Conservation (phyloP, 225 moss, liverwort and hornwort species). For the Polytrichum commune region DNA sequence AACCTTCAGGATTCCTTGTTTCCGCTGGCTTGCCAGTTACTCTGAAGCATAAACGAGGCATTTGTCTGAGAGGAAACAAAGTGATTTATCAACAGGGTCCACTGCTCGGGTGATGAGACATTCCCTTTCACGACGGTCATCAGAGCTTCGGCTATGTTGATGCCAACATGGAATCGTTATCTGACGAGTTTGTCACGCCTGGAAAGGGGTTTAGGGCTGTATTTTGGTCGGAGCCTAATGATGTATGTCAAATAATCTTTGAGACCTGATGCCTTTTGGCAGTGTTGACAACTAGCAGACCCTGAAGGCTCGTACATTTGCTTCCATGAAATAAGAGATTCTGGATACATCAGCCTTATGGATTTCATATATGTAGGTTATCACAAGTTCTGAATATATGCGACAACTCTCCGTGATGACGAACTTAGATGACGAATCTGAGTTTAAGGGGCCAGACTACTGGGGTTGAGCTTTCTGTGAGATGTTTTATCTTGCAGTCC, state of each 20-base stretch:
- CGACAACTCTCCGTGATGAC: no score
- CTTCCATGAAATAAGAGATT: no score
- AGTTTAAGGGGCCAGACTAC: no score
- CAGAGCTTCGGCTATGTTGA: constrained; percentile 51
- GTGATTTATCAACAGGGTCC: not conserved
- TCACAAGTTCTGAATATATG: no score
- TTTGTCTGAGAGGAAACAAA: constrained; percentile 23
- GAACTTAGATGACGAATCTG: no score
- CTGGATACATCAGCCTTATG: no score
- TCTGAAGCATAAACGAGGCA: constrained; percentile 37
- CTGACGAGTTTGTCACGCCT: constrained; percentile 22
- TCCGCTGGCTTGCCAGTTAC: constrained; percentile 46
- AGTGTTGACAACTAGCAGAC: constrained; percentile 43
- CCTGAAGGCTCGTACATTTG: no score
- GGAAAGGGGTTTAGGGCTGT: not conserved
- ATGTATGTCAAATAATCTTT: constrained; percentile 45
- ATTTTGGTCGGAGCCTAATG: constrained; percentile 16
- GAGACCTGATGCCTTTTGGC: constrained; percentile 45
- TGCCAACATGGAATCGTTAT: constrained; percentile 26
- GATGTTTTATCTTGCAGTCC: no score
- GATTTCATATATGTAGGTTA: no score
- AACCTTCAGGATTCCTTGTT: constrained; percentile 25
- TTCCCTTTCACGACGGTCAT: constrained; percentile 69
- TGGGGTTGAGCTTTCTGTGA: no score
- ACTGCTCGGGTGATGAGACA: constrained; percentile 35